These are phyloP conservation scores for Trametes hirsuta DNA, from an alignment of 1,284 basidiomycete species.

Conservation along the genomic window DNA sequence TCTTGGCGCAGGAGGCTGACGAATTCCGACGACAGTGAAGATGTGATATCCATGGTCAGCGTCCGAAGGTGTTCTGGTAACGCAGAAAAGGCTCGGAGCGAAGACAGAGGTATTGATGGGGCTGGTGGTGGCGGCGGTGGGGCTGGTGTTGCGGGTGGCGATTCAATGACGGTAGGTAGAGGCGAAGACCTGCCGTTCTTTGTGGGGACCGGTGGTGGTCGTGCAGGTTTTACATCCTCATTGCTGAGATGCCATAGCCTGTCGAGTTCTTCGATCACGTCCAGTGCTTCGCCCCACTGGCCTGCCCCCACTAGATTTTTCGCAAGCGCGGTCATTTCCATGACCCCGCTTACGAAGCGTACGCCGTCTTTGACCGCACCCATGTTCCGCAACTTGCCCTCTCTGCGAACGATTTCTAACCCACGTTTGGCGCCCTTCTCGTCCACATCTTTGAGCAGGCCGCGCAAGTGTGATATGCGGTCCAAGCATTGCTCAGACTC, in stretches of 20 bases:
- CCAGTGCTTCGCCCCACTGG: slow-evolving; percentile 85
- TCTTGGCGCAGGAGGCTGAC: slow-evolving; percentile 72
- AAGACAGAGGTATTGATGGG: slow-evolving; percentile 54
- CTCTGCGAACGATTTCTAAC: slow-evolving; percentile 70
- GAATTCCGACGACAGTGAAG: slow-evolving; percentile 80
- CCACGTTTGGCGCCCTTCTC: slow-evolving; percentile 78
- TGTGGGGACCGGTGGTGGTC: slow-evolving; percentile 13
- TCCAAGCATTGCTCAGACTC: slow-evolving; percentile 85
- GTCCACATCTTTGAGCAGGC: slow-evolving; percentile 78
- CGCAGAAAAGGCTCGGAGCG: slow-evolving; percentile 68
- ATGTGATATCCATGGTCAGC: slow-evolving; percentile 73
- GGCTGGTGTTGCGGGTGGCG: slow-evolving; percentile 32
- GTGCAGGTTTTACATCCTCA: not conserved
- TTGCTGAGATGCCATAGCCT: slow-evolving; percentile 57
- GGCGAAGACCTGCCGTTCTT: slow-evolving; percentile 27
- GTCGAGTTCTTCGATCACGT: slow-evolving; percentile 76
- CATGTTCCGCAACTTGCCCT: slow-evolving; percentile 66
- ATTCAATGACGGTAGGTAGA: slow-evolving; percentile 37
- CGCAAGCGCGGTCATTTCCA: slow-evolving; percentile 76
- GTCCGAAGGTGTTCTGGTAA: slow-evolving; percentile 70
- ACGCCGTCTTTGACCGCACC: slow-evolving; percentile 64
- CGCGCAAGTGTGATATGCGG: slow-evolving; percentile 76
- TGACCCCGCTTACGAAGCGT: slow-evolving; percentile 68
- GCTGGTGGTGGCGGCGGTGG: slow-evolving; percentile 26
- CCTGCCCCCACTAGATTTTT: slow-evolving; percentile 76